Evolutionary conservation across 2,329 filamentous ascomycete species (phyloP).

Genomic region (Xylariaceae sp.): DNA sequence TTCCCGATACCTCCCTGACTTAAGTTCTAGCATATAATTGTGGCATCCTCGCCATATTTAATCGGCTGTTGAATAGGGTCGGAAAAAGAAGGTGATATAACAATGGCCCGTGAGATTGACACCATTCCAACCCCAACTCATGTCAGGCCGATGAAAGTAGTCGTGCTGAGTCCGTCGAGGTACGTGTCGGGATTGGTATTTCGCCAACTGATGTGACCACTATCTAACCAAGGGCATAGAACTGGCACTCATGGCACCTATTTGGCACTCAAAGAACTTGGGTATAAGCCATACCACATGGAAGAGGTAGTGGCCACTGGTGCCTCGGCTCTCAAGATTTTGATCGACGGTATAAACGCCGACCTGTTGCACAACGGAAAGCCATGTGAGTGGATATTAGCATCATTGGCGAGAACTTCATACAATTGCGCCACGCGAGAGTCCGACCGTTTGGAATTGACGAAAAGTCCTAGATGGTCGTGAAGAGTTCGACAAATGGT

Average conservation of each 20-base stretch:
- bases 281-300: conserved; percentile 38
- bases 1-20: too few species aligned
- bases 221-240: conserved; percentile 22
- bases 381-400: conserved; percentile 26
- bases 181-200: conserved; percentile 15
- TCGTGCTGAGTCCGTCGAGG: conserved; percentile 38
- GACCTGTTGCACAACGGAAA: conserved; percentile 26
- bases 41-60: too few species aligned
- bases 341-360: conserved; percentile 33
- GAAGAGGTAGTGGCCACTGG: conserved; percentile 29
- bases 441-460: neutral
- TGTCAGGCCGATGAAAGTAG: conserved; percentile 34
- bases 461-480: conserved; percentile 25
- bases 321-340: conserved; percentile 26
- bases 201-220: neutral
- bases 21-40: too few species aligned
- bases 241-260: conserved; percentile 37
- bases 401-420: neutral
- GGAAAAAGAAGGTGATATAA: neutral
- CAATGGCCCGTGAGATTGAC: conserved; percentile 37
- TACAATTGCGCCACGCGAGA: neutral
- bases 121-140: conserved; percentile 31
- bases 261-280: conserved; percentile 33
- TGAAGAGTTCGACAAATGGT: conserved; percentile 41
- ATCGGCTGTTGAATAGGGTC: neutral